phyloP scores from a whole-genome alignment of 768 basidiomycete species.

The Hypholoma sublateritium region DNA sequence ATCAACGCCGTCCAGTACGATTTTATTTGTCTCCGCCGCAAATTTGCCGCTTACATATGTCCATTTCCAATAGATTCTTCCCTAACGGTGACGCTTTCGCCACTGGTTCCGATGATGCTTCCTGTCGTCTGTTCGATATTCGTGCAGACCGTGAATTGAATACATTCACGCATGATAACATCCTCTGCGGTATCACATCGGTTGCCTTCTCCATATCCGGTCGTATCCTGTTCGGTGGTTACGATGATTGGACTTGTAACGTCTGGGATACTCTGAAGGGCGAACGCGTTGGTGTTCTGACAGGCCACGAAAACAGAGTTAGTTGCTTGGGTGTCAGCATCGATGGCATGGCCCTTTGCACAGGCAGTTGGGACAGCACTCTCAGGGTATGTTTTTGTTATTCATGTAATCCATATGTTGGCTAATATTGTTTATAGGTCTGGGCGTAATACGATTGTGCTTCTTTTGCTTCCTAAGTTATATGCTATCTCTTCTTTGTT shows the following conservation, averaged over 20 bases:
- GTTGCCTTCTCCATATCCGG: conserved; percentile 99
- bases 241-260: conserved; percentile 99
- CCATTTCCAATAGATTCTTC: conserved; percentile 77
- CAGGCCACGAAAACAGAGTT: conserved; percentile 97
- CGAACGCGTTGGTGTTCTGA: conserved; percentile 95
- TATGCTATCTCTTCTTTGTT: conserved; percentile 5
- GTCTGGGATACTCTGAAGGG: conserved; percentile 99
- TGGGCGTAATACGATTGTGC: conserved; percentile 65
- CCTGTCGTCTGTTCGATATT: conserved; percentile 97
- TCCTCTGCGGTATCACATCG: conserved; percentile 97
- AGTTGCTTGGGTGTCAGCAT: conserved; percentile 94
- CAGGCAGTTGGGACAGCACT: conserved; percentile 97
- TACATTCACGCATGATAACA: conserved; percentile 97
- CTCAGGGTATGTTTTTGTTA: conserved; percentile 67
- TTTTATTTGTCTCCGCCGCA: conserved; percentile 7
- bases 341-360: conserved; percentile 98
- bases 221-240: conserved; percentile 96
- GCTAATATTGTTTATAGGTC: conserved; percentile 47
- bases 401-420: conserved; percentile 8
- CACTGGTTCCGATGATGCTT: conserved; percentile 98
- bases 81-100: conserved; percentile 99
- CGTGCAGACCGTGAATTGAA: conserved; percentile 97
- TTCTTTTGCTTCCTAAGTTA: conserved; percentile 13
- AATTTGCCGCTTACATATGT: conserved; percentile 12
- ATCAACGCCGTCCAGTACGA: conserved; percentile 98